Conservation (phyloP, 257 asterid genomes). For the Paraleonurus japonicus region DNA sequence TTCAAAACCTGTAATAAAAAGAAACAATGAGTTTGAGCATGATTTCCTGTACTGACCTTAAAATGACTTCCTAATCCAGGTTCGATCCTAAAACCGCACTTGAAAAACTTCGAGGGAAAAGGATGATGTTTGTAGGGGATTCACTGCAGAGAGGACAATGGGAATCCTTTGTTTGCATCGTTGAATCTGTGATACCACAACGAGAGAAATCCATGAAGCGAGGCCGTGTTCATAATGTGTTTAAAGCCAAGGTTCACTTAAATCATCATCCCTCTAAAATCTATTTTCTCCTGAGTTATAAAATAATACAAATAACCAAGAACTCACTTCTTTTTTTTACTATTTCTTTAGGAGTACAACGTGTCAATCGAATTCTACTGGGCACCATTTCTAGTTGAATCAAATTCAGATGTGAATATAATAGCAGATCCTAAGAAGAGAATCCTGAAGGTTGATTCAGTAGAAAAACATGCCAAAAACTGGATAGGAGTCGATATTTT, state of each 20-base stretch:
- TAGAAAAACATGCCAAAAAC: conserved; percentile 72
- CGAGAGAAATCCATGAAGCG: conserved; percentile 64
- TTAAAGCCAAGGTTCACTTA: conserved; percentile 43
- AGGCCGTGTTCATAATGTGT: conserved; percentile 57
- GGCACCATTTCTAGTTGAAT: conserved; percentile 85
- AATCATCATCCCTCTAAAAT: not conserved
- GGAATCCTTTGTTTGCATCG: conserved; percentile 87
- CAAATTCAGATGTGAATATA: conserved; percentile 63
- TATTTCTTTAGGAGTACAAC: conserved; percentile 55
- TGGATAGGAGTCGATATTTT: conserved; percentile 84
- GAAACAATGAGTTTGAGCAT: not conserved
- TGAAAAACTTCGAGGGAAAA: conserved; percentile 69
- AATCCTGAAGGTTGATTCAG: conserved; percentile 80
- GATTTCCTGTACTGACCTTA: not conserved
- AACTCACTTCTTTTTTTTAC: not conserved
- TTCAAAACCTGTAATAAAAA: not conserved
- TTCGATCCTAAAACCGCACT: conserved; percentile 68
- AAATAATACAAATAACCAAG: not conserved
- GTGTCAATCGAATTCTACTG: conserved; percentile 84
- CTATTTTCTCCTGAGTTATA: not conserved
- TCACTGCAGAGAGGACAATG: conserved; percentile 95
- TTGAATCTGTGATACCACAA: conserved; percentile 69
- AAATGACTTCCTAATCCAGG: conserved; percentile 38
- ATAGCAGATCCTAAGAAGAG: conserved; percentile 69
- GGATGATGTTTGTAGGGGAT: conserved; percentile 90